Evolutionary conservation across 352 stramenopile genomes (phyloP).

Genomic region (Phytophthora ramorum): DNA sequence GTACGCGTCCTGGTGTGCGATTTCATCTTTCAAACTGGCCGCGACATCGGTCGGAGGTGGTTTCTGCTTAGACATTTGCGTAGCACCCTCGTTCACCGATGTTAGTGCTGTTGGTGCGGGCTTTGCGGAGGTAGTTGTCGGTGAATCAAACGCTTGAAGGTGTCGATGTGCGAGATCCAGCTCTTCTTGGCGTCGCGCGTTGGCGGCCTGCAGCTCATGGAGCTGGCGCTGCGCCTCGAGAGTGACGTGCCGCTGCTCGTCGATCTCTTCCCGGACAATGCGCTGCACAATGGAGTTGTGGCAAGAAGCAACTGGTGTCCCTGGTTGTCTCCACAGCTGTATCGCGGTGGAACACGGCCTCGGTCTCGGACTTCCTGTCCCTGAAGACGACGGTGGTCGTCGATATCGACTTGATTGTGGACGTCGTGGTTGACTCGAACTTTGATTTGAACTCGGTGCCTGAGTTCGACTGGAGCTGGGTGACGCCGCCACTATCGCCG

Average conservation of each 20-base stretch:
- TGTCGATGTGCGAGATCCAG: constrained; percentile 47
- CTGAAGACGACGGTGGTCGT: constrained; percentile 7
- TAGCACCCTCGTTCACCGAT: constrained; percentile 2
- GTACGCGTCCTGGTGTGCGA: constrained; percentile 56
- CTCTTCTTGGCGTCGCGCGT: constrained; percentile 44
- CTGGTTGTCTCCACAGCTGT: constrained; percentile 32
- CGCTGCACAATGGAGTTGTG: constrained; percentile 39
- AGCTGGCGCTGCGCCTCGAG: constrained; percentile 52
- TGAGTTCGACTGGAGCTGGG: neutral
- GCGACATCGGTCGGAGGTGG: constrained; percentile 2
- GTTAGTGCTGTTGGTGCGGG: constrained; percentile 6
- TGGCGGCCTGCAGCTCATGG: constrained; percentile 46
- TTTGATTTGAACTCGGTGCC: constrained; percentile 1
- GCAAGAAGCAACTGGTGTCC: constrained; percentile 6
- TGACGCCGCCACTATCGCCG: constrained; percentile 4
- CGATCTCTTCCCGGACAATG: constrained; percentile 66
- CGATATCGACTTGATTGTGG: constrained; percentile 24
- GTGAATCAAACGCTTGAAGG: constrained; percentile 36
- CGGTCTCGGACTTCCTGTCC: constrained; percentile 15
- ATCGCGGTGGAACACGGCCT: constrained; percentile 20
- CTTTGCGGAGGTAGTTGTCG: constrained; percentile 4
- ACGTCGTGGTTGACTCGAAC: constrained; percentile 9
- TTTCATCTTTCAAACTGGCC: constrained; percentile 46
- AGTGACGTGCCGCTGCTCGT: constrained; percentile 56
- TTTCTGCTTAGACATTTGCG: constrained; percentile 10